Percentiles rank a stretch among this genome's conserved stretches.
Evolutionary conservation across 73 alveolate species (phyloP).

Genomic region (Tetrahymena elliotti): DNA sequence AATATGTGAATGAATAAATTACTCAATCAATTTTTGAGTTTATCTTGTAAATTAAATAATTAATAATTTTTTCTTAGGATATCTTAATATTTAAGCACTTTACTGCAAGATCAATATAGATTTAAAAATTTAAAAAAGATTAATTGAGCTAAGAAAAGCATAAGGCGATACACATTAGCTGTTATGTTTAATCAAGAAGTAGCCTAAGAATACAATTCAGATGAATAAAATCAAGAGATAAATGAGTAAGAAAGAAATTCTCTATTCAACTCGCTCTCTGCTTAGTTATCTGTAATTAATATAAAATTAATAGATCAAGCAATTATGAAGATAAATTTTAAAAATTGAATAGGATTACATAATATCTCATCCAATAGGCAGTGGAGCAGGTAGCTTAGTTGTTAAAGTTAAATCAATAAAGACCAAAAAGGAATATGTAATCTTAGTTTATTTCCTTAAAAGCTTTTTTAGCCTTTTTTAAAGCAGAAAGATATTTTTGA

Average conservation of each 20-base stretch:
- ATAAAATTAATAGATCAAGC: neutral
- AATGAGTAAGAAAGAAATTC: neutral
- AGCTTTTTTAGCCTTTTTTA: neutral
- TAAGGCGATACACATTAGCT: neutral
- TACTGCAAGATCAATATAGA: neutral
- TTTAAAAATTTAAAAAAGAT: neutral
- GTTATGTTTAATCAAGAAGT: neutral
- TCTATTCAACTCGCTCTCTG: neutral
- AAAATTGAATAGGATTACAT: slow-evolving; percentile 4
- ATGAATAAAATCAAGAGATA: neutral
- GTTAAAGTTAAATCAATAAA: slow-evolving; percentile 1
- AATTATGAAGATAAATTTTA: neutral
- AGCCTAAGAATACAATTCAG: neutral
- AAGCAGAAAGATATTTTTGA: neutral
- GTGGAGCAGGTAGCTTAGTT: slow-evolving; percentile 43
- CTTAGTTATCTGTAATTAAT: neutral
- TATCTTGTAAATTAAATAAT: too few species aligned
- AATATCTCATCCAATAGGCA: slow-evolving; percentile 31
- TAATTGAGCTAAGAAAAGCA: neutral
- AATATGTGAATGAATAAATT: too few species aligned
- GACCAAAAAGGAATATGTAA: slow-evolving; percentile 10
- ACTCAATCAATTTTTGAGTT: neutral
- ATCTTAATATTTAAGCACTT: neutral
- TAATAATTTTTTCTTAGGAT: neutral
- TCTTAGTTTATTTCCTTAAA: neutral